Evolutionary conservation across 2,329 filamentous ascomycete genomes (phyloP), one percentile per base, ranked within the genome.

Genomic region (Botryotinia globosa): DNA sequence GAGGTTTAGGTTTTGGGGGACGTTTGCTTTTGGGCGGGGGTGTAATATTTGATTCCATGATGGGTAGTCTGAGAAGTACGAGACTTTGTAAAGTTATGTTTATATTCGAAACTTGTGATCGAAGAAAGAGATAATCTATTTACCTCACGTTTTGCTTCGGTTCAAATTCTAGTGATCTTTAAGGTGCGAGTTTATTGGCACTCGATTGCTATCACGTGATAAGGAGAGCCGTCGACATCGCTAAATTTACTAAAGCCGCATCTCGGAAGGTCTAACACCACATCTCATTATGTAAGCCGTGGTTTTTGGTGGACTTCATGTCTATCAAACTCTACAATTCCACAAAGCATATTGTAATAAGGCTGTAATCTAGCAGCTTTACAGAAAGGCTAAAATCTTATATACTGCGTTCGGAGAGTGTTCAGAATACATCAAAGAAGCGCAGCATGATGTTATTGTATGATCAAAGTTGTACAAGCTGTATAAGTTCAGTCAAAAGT

Each of bases 1-100:
- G 75, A 8, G 80, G 77, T 73, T 82, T 83, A 22, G 77, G 75
- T 59, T 79, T 82, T 20, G 75, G 75, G 25, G 74, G 75, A 25
- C 75, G 71, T 56, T 74, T 67, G 32, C 16, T 37, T 29, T 63
- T 69, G n/a, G 25, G 16, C 6, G 34, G 48, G 18, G 48, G 9
- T 42, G 22, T 3, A 32, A 18, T 42, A 9, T 42, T 29, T 42
- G 65, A n/a, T 56, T 67, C 48, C 65, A 67, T 67, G 0, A 6
- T 42, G 20, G 8, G 18, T 16, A 14, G 1, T 2, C 18, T 4
- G 18, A 3, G 14, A 25, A 32, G 9, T 14, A 32, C 6, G 25
- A 56, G n/a, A 67, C 34, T 22, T 8, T 56, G 22, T 29, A 14
- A 5, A 29, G 32, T 39, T 29, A 18, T 9, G 45, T 34, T 54